Conservation (phyloP, 495 filamentous ascomycete genomes). For the Penicillium alfredii region DNA sequence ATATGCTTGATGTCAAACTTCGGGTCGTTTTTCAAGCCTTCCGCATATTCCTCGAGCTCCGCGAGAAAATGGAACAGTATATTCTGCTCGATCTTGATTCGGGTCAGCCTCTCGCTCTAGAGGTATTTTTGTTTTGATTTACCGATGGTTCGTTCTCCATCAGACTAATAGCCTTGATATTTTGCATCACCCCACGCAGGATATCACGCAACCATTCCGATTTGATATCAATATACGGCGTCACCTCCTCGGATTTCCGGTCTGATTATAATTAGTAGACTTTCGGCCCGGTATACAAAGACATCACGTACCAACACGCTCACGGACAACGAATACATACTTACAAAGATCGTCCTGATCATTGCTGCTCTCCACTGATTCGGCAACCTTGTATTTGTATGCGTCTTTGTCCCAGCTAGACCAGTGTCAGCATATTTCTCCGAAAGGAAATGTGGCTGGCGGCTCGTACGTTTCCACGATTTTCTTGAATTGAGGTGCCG, state of each 20-base stretch:
- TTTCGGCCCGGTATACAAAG: constrained; percentile 4
- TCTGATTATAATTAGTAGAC: constrained; percentile 15
- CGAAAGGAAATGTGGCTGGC: constrained; percentile 7
- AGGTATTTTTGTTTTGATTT: constrained; percentile 13
- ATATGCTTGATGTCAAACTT: constrained; percentile 5
- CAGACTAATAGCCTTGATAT: constrained; percentile 27
- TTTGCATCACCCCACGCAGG: constrained; percentile 21
- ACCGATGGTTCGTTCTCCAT: constrained; percentile 21
- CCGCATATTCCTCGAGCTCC: constrained; percentile 20
- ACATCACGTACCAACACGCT: constrained; percentile 18
- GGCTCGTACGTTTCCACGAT: constrained; percentile 18
- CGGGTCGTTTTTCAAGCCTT: constrained; percentile 5
- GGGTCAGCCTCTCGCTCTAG: constrained; percentile 10
- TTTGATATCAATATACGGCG: constrained; percentile 23
- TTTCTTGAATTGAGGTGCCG: constrained; percentile 15
- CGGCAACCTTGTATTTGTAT: constrained; percentile 20
- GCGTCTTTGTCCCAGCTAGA: constrained; percentile 25
- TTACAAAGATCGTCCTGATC: constrained; percentile 16
- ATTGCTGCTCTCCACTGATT: constrained; percentile 11
- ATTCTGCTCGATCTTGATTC: constrained; percentile 24
- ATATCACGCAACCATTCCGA: constrained; percentile 26
- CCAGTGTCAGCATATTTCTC: constrained; percentile 10
- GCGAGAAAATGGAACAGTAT: constrained; percentile 30
- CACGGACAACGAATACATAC: constrained; percentile 23
- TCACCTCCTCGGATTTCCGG: constrained; percentile 18